Base-by-base conservation (phyloP, 2,329 filamentous ascomycete genomes). In the Knoxdaviesia capensis region DNA sequence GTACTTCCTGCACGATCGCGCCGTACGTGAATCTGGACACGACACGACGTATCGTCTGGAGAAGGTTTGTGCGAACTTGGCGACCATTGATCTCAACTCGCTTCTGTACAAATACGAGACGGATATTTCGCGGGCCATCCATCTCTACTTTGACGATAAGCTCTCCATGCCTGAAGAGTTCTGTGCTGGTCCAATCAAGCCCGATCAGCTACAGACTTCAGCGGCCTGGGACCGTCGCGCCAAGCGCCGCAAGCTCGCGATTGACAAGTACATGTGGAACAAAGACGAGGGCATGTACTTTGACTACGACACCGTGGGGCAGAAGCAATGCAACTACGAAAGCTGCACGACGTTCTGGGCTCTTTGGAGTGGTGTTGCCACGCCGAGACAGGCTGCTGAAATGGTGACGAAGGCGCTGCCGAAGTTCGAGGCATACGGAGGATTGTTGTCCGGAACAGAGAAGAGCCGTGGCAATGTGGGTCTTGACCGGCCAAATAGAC, bases 21-120 rank as follows among this genome's bases (percentile, higher is more conserved):
- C 88, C 2, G 87, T 96, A 33, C 80, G 90, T 49, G 90, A 98
- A 59, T 94, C 88, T 11, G 90, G 90, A 8, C 90, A 98, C 58
- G 90, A 98, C 56, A 98, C 90, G 3, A 83, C 83, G 10, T 96
- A 96, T 60, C 83, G 90, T 11, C 69, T 98, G 20, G 90, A 96
- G 60, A 79, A 76, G 39, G 71, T 92, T 29, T 87, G 82, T 51
- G 90, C 84, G 7, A 76, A 94, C 54, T 66, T 96, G 30, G 90
- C 87, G 7, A 94, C 87, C 0, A 84, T 96, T 45, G 90, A 98
- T 54, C 69, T 96, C 43, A 96, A 98, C 62, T 90, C 86, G 31
- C 68, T 94, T 31, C 65, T 98, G 31, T 98, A 90, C 72, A 96
- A 96, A 61, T 96, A 96, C 55, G 90, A 98, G 61, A 78, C 78